These are phyloP conservation scores for Fusarium sp. DNA, from an alignment of 2,329 filamentous ascomycete species.

Conservation along the genomic window DNA sequence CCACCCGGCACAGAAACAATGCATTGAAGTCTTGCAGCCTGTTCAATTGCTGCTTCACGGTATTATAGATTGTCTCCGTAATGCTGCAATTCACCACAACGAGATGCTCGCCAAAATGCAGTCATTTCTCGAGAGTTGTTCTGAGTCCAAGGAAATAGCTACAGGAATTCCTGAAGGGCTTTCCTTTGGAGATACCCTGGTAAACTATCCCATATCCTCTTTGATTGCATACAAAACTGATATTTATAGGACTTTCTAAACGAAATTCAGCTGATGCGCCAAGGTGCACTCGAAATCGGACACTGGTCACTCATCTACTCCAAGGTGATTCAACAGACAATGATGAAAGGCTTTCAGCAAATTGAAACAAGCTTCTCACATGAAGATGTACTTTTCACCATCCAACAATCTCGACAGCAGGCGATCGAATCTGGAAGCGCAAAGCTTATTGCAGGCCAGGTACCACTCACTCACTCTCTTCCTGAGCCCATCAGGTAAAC, in stretches of 20 bases:
- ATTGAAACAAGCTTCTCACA: neutral
- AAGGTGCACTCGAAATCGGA: neutral
- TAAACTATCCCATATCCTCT: fast-evolving
- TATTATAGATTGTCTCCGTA: neutral
- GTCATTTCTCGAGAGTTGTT: neutral
- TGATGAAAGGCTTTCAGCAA: constrained; percentile 1
- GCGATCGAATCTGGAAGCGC: neutral
- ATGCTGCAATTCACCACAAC: neutral
- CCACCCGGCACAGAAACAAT: neutral
- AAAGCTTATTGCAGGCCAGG: neutral
- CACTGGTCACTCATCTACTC: neutral
- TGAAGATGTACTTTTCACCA: neutral
- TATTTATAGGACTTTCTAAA: neutral
- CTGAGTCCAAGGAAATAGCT: neutral
- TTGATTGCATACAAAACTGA: neutral
- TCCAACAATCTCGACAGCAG: neutral
- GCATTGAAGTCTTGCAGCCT: neutral
- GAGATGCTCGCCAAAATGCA: neutral
- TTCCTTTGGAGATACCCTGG: neutral
- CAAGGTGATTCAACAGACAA: neutral
- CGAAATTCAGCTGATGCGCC: neutral
- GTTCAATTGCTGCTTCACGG: neutral
- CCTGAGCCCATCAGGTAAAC: neutral
- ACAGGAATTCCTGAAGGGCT: neutral
- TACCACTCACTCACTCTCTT: neutral